Base-by-base conservation (phyloP, 495 filamentous ascomycete genomes). In the Saxophila tyrrhenica region DNA sequence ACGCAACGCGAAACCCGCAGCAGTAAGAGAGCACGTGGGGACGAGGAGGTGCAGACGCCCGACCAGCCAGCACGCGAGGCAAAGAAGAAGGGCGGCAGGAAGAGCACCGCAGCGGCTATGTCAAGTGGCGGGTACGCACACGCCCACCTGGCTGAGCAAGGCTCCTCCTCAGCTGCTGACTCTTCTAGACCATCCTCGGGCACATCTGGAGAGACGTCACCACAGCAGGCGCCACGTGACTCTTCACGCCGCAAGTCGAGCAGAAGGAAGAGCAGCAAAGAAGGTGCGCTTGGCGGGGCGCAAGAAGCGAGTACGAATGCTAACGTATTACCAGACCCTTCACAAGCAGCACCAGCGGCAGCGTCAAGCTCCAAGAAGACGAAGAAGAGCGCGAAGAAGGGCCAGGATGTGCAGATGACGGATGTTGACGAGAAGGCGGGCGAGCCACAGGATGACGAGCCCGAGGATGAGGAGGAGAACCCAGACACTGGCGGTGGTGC, bases 61-160 rank as follows among this genome's bases (percentile, higher is more conserved):
- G 45, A 29, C 24, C 49, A 24, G 55, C n/a, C n/a, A n/a, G 58
- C 43, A 53, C 63, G 22, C 50, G 56, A 23, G 21, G 52, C 17
- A 43, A 48, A 19, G 25, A 35, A 29, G 29, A 52, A 44, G 57
- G 56, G 39, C 51, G 57, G 49, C 56, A 59, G 78, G 62, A 75
- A 70, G 69, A 77, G 78, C 71, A 72, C 76, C 66, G 65, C 80
- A 49, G 71, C 76, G 70, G 77, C 75, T 64, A 92, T 91, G 89
- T 89, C 89, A 71, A 86, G 83, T 74, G 79, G 85, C 66, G 82
- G 80, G 87, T 92, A 72, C 52, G 78, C 73, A 3, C n/a, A 52
- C 25, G 10, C n/a, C 32, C 8, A 15, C 16, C 22, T 15, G n/a
- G n/a, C n/a, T 11, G 39, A 24, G 1, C 17, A 35, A 15, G 17